Evolutionary conservation across 805 yeast species (phyloP).

Genomic region (Metschnikowia baotianmanensis): DNA sequence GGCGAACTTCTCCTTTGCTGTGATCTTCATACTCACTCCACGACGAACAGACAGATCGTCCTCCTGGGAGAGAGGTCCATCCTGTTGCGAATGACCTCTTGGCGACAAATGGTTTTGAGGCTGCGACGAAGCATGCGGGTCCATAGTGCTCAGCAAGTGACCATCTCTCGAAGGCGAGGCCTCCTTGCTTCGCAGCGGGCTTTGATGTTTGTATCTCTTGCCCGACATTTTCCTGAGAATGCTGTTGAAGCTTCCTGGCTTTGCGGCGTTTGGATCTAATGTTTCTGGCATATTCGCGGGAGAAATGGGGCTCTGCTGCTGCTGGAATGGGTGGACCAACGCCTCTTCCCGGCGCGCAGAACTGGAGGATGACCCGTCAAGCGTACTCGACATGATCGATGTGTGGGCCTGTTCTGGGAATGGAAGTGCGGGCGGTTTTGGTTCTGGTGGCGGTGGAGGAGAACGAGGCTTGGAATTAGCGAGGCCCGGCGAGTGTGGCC

Average conservation of each 20-base stretch:
- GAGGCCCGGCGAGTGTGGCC: conserved; percentile 1
- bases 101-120: neutral
- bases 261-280: conserved; percentile 33
- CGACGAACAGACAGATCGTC: conserved; percentile 50
- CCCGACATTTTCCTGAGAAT: conserved; percentile 37
- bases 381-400: conserved; percentile 20
- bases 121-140: conserved; percentile 1
- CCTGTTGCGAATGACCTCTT: conserved; percentile 12
- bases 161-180: conserved; percentile 4
- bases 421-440: conserved; percentile 6
- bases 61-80: neutral
- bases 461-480: conserved; percentile 6
- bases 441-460: conserved; percentile 11
- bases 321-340: conserved; percentile 22
- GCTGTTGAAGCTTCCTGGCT: conserved; percentile 32
- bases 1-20: conserved; percentile 49
- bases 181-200: conserved; percentile 16
- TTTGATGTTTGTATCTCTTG: conserved; percentile 24
- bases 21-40: conserved; percentile 60
- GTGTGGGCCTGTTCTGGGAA: conserved; percentile 44
- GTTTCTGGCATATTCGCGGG: conserved; percentile 24
- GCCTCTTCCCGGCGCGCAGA: conserved; percentile 13
- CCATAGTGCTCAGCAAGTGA: neutral
- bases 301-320: conserved; percentile 28
- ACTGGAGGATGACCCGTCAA: conserved; percentile 15